Evolutionary conservation across 2,329 filamentous ascomycete genomes (phyloP).

Genomic region (Hirsutella rhossiliensis): DNA sequence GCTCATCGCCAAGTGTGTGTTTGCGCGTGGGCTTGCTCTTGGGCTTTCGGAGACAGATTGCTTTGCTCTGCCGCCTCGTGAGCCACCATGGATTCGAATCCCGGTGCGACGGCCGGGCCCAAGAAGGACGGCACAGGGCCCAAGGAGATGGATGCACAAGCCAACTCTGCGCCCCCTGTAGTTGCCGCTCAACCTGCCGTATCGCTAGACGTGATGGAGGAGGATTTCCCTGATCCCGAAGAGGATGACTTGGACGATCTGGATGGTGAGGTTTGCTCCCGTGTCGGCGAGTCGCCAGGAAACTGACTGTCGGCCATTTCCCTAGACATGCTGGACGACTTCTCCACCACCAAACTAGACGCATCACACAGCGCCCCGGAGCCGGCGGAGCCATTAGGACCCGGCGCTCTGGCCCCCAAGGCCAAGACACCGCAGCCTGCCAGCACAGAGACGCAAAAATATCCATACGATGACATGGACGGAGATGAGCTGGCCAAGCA

Average conservation of each 20-base stretch:
- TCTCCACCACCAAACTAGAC: slow-evolving; percentile 51
- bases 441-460: slow-evolving; percentile 8
- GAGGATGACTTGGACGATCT: slow-evolving; percentile 88
- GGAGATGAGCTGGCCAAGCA: slow-evolving; percentile 75
- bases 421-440: slow-evolving; percentile 18
- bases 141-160: background rate
- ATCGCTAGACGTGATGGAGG: slow-evolving; percentile 9
- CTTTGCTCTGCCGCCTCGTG: background rate
- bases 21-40: background rate
- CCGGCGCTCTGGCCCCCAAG: slow-evolving; percentile 18
- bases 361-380: slow-evolving; percentile 9
- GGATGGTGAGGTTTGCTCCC: slow-evolving; percentile 49
- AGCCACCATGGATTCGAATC: slow-evolving; percentile 9
- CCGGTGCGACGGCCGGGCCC: slow-evolving; percentile 7
- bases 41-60: background rate
- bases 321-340: slow-evolving; percentile 84
- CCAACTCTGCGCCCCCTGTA: background rate
- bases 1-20: background rate
- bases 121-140: background rate
- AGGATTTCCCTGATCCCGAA: slow-evolving; percentile 73
- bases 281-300: background rate
- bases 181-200: background rate
- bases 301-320: slow-evolving; percentile 3
- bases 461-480: slow-evolving; percentile 31
- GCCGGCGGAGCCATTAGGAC: slow-evolving; percentile 9